Conservation (phyloP, 108 stramenopile genomes). For the Epithemia pelagica region DNA sequence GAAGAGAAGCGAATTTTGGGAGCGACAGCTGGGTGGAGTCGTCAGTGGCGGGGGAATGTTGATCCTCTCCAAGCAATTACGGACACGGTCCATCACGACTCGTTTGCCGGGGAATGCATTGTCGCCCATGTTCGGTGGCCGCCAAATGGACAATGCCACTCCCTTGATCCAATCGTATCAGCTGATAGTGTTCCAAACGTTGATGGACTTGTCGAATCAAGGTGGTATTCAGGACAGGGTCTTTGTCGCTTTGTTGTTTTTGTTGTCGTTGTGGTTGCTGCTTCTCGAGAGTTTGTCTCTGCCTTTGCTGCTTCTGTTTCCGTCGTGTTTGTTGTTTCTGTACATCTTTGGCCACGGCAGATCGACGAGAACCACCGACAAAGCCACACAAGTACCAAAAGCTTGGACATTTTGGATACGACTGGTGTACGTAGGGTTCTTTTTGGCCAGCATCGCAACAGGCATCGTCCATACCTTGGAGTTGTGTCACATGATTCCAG, state of each 20-base stretch:
- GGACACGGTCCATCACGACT: background rate
- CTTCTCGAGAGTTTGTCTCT: background rate
- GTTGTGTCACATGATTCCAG: background rate
- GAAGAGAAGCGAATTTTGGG: too few relatives aligned
- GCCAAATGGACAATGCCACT: background rate
- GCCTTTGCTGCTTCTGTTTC: too few relatives aligned
- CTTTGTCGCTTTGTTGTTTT: too few relatives aligned
- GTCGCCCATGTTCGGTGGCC: background rate
- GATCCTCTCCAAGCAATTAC: too few relatives aligned
- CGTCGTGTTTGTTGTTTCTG: background rate
- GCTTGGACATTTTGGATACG: background rate
- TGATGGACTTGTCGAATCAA: background rate
- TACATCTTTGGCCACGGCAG: too few relatives aligned
- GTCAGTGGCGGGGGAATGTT: too few relatives aligned
- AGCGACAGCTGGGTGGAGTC: too few relatives aligned
- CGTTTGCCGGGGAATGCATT: background rate
- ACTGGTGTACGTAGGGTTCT: background rate
- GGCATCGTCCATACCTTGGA: background rate
- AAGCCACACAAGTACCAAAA: background rate
- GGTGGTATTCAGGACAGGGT: too few relatives aligned
- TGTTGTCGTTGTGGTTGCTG: background rate
- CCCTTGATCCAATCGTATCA: background rate
- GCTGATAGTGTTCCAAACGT: conserved; percentile 1
- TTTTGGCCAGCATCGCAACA: background rate
- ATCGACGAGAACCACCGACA: background rate